Evolutionary conservation across 768 basidiomycete genomes (phyloP), one percentile per base, ranked within the genome.

Genomic region (Auriculariales sp.): DNA sequence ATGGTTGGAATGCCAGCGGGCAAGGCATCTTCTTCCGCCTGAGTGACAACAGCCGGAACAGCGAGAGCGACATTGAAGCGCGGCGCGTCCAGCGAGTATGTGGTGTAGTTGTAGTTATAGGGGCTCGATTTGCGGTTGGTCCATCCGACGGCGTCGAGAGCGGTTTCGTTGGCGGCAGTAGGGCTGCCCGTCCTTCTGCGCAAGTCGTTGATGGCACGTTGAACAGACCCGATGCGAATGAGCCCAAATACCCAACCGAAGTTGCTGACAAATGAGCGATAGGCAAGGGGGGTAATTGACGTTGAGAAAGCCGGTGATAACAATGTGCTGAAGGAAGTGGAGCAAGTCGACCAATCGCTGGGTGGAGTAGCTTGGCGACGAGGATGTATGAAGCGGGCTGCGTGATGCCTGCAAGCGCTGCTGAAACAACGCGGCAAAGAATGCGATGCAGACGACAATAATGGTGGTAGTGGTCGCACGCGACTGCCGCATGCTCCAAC

Each of bases 241-340:
- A 97, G 66, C 0, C 89, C 88, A 59, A 94, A 64, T 0, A 86
- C 73, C 92, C 91, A 97, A 0, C 81, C 77, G 56, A 94, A 95
- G 59, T 97, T 97, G 59, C 81, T 70, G 2, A 84, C 71, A 57
- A 81, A 97, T 22, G 83, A 74, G 48, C 79, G 74, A 64, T 91
- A 97, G 11, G 83, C 75, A 33, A 77, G 74, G 1, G n/a, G 94
- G 86, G 60, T 92, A 97, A 63, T 97, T 85, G 60, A 98, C 74
- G 56, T 77, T 76, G 49, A 95, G 73, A 55, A 97, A 72, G 3
- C 75, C 39, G 2, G 86, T 81, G 25, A 77, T 74, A 25, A 83
- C 88, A 47, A 93, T 83, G 59, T 79, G 72, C 65, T 98, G 94
- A 64, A 82, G 88, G 51, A 94, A 75, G 58, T 75, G 79, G 42